Evolutionary conservation across 108 stramenopile genomes (phyloP).

Genomic region (Cyclostephanos invisitatus): DNA sequence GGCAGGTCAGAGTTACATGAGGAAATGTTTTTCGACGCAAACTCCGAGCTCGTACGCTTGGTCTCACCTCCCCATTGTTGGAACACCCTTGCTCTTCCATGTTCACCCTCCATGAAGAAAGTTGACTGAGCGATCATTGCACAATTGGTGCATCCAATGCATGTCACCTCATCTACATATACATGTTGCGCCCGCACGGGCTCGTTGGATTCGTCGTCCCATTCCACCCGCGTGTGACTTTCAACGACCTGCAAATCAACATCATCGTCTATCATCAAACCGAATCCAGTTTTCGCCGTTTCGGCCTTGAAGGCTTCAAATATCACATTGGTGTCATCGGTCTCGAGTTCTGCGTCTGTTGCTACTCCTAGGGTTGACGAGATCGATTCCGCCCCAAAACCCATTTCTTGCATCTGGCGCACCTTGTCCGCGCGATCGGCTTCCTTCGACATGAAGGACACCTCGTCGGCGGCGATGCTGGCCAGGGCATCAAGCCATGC

Average conservation of each 20-base stretch:
- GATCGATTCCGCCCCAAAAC: conserved; percentile 69
- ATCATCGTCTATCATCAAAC: conserved; percentile 53
- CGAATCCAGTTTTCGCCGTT: conserved; percentile 53
- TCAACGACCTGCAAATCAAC: conserved; percentile 67
- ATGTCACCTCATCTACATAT: conserved; percentile 92
- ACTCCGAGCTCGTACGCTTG: not conserved
- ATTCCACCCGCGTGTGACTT: conserved; percentile 68
- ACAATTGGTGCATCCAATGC: conserved; percentile 92
- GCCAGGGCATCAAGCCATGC: conserved; percentile 78
- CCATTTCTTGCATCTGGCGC: conserved; percentile 86
- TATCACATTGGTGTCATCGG: conserved; percentile 48
- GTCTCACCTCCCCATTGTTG: conserved; percentile 76
- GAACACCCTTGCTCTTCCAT: conserved; percentile 89
- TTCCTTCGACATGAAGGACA: conserved; percentile 72
- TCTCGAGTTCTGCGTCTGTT: conserved; percentile 62
- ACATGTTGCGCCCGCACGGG: conserved; percentile 81
- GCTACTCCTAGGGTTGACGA: conserved; percentile 66
- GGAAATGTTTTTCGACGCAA: not conserved
- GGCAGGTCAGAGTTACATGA: not conserved
- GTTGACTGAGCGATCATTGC: conserved; percentile 87
- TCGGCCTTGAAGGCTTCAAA: conserved; percentile 62
- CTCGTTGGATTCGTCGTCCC: conserved; percentile 71
- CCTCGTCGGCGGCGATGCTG: conserved; percentile 68
- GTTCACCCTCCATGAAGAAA: conserved; percentile 91
- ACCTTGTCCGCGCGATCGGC: conserved; percentile 79